These are phyloP conservation scores for Vanrija pseudolonga DNA, from an alignment of 1,284 basidiomycete genomes.

Conservation along the genomic window DNA sequence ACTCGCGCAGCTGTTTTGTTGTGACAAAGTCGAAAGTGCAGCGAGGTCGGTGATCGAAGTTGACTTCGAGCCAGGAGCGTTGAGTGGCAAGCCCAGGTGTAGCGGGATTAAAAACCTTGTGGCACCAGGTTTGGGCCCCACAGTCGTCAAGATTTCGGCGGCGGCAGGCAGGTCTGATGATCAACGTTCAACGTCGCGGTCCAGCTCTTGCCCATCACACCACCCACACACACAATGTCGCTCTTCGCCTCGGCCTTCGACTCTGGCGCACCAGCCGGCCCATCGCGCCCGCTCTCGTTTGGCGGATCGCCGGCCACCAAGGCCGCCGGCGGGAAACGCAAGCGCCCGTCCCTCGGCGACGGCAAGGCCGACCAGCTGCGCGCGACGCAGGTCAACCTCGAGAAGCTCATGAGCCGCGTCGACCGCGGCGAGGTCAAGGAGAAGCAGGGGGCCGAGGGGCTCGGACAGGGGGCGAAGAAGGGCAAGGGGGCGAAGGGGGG, in stretches of 20 bases:
- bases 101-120: conserved; percentile 1
- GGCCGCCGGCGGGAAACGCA: conserved; percentile 53
- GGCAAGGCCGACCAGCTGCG: conserved; percentile 44
- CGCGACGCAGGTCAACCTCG: conserved; percentile 63
- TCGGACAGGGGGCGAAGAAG: conserved; percentile 37
- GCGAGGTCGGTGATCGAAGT: neutral
- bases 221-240: conserved; percentile 26
- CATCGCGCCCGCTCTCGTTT: conserved; percentile 4
- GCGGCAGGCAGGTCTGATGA: neutral
- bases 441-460: conserved; percentile 22
- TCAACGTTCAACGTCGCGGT: too few species aligned
- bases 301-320: neutral
- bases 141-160: conserved; percentile 7
- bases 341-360: conserved; percentile 51
- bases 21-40: neutral
- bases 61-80: neutral
- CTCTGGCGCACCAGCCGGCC: conserved; percentile 10
- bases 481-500: conserved; percentile 6
- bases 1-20: neutral
- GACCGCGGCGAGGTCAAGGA: conserved; percentile 42
- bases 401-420: conserved; percentile 69
- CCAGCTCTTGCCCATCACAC: neutral
- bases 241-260: conserved; percentile 45
- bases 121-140: conserved; percentile 3
- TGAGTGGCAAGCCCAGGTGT: too few species aligned